These are phyloP conservation scores for Fusarium veterinarium DNA, from an alignment of 2,329 filamentous ascomycete genomes.

Conservation along the genomic window DNA sequence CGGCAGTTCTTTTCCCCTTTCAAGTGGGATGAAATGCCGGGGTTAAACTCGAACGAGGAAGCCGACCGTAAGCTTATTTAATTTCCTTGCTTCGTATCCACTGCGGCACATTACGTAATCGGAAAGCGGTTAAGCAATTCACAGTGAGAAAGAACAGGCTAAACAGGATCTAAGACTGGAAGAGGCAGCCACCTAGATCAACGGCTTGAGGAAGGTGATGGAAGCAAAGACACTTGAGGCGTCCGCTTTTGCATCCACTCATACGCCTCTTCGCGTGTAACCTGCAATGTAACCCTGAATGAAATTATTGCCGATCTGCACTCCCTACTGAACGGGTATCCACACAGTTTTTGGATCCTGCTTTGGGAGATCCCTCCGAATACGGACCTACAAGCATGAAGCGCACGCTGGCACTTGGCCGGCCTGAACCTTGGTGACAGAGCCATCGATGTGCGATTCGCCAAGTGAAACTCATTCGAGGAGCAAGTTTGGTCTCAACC, in stretches of 20 bases:
- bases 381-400: background rate
- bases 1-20: background rate
- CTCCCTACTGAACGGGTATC: background rate
- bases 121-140: background rate
- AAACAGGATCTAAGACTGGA: background rate
- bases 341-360: background rate
- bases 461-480: background rate
- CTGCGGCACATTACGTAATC: background rate
- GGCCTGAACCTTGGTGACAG: background rate
- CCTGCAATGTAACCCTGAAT: background rate
- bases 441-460: background rate
- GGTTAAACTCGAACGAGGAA: background rate
- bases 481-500: background rate
- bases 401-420: background rate
- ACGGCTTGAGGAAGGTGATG: background rate
- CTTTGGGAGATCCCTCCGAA: constrained; percentile 4
- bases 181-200: background rate
- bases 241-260: background rate
- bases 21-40: background rate
- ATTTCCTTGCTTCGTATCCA: background rate
- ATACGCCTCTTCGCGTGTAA: background rate
- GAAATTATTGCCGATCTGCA: background rate
- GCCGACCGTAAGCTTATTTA: background rate
- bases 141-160: background rate
- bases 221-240: background rate